Evolutionary conservation across 345 rosid species (phyloP), one percentile per base, ranked within the genome.

Genomic region (Aquilaria malaccensis): DNA sequence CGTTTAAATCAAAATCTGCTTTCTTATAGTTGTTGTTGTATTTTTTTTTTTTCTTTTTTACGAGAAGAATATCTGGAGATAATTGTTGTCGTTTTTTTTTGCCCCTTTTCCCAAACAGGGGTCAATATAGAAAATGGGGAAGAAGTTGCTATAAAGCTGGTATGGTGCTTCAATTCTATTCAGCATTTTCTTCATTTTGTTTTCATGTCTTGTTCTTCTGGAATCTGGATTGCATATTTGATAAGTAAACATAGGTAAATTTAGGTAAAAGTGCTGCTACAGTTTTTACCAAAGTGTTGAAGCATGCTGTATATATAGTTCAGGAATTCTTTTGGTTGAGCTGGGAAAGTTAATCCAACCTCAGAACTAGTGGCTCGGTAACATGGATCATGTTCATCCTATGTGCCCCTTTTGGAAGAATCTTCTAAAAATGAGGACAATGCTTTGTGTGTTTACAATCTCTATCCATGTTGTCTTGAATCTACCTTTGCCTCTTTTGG

Each of bases 141-240:
- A 71, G 96, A 89, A 72, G 95, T 89, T 50, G 97, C 97, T 49
- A 86, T 87, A 67, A 89, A 89, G 86, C 78, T 89, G 89, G 97
- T 86, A 79, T 47, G 79, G 43, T 4, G 43, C 43, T 37, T 9
- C 43, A 3, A 3, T 55, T 55, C 30, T 49, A 22, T 45, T 43
- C 32, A 11, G 14, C 61, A 58, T 22, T 41, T 13, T 52, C 12
- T 30, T 31, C 37, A 6, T 33, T 53, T 7, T 60, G 13, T 13
- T 10, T 59, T 14, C 29, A 11, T 7, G 22, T 22, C 41, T 7
- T 59, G 30, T 45, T 12, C 4, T 13, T n/a, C 15, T n/a, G 11
- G 61, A 37, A 37, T 37, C 43, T 31, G 15, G 47, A 14, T 14
- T 11, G 41, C 9, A 33, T n/a, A 22, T 58, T 11, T 33, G 3